phyloP scores from a whole-genome alignment of 2,329 filamentous ascomycete genomes.

The Penicillium sp. region DNA sequence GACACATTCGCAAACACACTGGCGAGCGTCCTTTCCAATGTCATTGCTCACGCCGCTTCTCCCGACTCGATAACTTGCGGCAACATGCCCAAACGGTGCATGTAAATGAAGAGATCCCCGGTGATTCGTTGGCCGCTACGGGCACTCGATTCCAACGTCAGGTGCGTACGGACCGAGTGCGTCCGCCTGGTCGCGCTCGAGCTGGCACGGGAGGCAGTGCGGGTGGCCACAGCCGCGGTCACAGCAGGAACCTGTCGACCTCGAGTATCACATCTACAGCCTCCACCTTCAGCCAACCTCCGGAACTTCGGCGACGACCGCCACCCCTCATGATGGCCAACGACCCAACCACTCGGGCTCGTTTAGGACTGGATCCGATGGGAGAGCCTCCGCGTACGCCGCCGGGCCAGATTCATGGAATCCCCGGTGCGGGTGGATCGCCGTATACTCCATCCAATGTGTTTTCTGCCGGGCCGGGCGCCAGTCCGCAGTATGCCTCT shows the following conservation, averaged over 20 bases:
- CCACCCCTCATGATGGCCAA: conserved; percentile 79
- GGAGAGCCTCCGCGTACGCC: conserved; percentile 63
- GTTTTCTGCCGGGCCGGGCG: conserved; percentile 68
- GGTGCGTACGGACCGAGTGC: conserved; percentile 80
- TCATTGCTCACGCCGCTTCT: conserved; percentile 90
- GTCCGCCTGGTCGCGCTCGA: conserved; percentile 70
- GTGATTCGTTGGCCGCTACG: conserved; percentile 87
- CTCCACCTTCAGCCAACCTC: conserved; percentile 63
- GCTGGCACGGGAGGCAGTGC: conserved; percentile 75
- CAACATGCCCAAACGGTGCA: conserved; percentile 98
- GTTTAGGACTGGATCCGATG: conserved; percentile 64
- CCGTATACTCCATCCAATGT: conserved; percentile 82
- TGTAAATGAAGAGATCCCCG: conserved; percentile 93
- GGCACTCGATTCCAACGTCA: conserved; percentile 90
- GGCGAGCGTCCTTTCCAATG: conserved; percentile 96
- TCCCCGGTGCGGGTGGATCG: conserved; percentile 67
- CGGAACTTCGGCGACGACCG: conserved; percentile 69
- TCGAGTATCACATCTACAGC: conserved; percentile 79
- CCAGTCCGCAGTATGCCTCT: conserved; percentile 78
- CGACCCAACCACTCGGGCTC: conserved; percentile 60
- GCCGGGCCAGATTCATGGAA: conserved; percentile 63
- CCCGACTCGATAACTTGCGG: conserved; percentile 86
- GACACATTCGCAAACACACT: conserved; percentile 97
- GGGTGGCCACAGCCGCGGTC: conserved; percentile 69
- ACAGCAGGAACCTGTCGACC: conserved; percentile 79